Percentiles rank a stretch among this genome's conserved stretches.
Conservation (phyloP, 768 basidiomycete species). For the Lactarius hengduanensis region DNA sequence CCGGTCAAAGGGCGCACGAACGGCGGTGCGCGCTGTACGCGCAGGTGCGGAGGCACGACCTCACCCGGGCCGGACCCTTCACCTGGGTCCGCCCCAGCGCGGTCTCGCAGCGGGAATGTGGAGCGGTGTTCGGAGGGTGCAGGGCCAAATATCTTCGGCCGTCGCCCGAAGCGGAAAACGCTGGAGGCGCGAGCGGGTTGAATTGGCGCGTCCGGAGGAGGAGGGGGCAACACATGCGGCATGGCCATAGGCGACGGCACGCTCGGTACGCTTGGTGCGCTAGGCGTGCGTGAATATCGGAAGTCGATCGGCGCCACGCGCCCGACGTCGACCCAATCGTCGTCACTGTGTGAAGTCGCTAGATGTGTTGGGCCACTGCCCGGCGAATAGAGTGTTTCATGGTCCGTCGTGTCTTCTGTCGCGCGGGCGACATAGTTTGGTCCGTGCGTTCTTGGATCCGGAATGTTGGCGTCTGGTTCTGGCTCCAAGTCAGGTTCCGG, state of each 20-base stretch:
- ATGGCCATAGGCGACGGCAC: constrained; percentile 4
- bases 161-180: constrained; percentile 23
- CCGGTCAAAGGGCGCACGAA: constrained; percentile 77
- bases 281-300: constrained; percentile 30
- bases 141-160: constrained; percentile 30
- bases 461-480: constrained; percentile 40
- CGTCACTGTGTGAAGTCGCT: constrained; percentile 30
- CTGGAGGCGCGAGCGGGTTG: constrained; percentile 22
- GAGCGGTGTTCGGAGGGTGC: constrained; percentile 46
- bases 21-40: constrained; percentile 64
- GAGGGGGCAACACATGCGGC: constrained; percentile 13
- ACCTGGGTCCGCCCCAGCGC: constrained; percentile 33
- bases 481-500: constrained; percentile 22
- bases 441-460: constrained; percentile 53
- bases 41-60: constrained; percentile 60
- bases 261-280: constrained; percentile 18
- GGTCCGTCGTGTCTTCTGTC: constrained; percentile 20
- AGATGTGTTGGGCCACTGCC: constrained; percentile 31
- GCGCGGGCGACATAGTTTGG: constrained; percentile 46
- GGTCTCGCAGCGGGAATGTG: constrained; percentile 59
- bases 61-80: constrained; percentile 39
- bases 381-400: constrained; percentile 30
- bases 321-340: constrained; percentile 62
- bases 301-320: constrained; percentile 44
- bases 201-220: constrained; percentile 29